Evolutionary conservation across 768 basidiomycete genomes (phyloP).

Genomic region (Phaffia australis): DNA sequence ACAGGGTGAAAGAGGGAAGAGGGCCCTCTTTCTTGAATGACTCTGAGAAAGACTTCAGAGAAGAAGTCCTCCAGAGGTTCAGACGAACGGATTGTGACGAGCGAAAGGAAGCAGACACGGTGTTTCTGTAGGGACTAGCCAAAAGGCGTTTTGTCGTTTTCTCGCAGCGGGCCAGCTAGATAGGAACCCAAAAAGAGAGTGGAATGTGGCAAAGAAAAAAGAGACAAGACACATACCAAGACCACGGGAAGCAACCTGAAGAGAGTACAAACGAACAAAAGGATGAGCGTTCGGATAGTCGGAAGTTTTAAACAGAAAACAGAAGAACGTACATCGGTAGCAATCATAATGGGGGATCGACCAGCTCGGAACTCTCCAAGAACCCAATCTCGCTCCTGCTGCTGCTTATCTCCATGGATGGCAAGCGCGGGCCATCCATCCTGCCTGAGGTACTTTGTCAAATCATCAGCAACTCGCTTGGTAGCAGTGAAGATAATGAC

Average conservation of each 20-base stretch:
- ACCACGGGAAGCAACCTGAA: constrained; percentile 85
- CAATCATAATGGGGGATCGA: constrained; percentile 91
- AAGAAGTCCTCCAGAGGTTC: too few species aligned
- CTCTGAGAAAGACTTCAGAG: too few species aligned
- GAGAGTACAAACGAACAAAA: not conserved
- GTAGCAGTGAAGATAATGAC: constrained; percentile 98
- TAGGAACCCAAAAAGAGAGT: too few species aligned
- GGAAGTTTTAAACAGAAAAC: not conserved
- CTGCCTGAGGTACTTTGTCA: constrained; percentile 83
- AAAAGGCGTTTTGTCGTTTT: too few species aligned
- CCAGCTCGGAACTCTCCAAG: constrained; percentile 96
- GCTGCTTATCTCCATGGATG: constrained; percentile 98
- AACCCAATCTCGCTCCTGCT: constrained; percentile 99
- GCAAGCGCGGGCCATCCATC: constrained; percentile 99
- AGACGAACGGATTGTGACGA: too few species aligned
- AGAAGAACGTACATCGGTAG: constrained; percentile 56
- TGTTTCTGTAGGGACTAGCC: too few species aligned
- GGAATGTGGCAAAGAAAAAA: constrained; percentile 5
- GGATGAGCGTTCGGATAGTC: not conserved
- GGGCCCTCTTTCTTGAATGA: too few species aligned
- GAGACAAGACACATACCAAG: constrained; percentile 67
- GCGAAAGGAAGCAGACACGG: too few species aligned
- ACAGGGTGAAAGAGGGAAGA: too few species aligned
- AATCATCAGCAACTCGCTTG: constrained; percentile 85
- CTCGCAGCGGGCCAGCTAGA: too few species aligned